Evolutionary conservation across 2,329 filamentous ascomycete species (phyloP).

Genomic region (Nakataea oryzae): DNA sequence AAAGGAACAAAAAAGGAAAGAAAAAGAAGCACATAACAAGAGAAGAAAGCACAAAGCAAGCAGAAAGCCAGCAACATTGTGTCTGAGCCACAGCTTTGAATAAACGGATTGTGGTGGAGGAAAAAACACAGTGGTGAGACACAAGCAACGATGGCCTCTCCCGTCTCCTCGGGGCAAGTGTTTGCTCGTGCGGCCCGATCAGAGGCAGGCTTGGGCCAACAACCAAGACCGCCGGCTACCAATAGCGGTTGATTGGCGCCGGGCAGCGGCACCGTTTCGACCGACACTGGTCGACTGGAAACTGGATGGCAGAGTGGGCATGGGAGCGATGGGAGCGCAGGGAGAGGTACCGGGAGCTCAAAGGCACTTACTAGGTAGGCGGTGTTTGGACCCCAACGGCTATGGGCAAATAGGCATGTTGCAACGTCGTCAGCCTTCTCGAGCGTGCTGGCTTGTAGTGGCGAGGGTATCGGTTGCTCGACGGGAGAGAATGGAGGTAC

Average conservation of each 20-base stretch:
- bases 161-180: not conserved
- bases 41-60: not conserved
- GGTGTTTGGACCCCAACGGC: not conserved
- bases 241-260: no score
- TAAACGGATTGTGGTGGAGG: no score
- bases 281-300: not conserved
- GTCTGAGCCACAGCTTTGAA: no score
- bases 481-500: not conserved
- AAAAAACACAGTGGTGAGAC: not conserved
- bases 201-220: no score
- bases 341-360: not conserved
- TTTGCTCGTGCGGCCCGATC: not conserved
- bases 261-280: not conserved
- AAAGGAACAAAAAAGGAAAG: slow-evolving; percentile 2
- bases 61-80: not conserved
- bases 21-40: not conserved
- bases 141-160: not conserved
- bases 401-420: not conserved
- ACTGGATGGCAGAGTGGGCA: no score
- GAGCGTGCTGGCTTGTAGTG: not conserved
- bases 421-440: no score
- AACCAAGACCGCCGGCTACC: not conserved
- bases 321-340: not conserved
- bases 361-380: not conserved
- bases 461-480: not conserved